Base-by-base conservation (phyloP, 78 protist genomes). In the Trichosphaerium sp. region DNA sequence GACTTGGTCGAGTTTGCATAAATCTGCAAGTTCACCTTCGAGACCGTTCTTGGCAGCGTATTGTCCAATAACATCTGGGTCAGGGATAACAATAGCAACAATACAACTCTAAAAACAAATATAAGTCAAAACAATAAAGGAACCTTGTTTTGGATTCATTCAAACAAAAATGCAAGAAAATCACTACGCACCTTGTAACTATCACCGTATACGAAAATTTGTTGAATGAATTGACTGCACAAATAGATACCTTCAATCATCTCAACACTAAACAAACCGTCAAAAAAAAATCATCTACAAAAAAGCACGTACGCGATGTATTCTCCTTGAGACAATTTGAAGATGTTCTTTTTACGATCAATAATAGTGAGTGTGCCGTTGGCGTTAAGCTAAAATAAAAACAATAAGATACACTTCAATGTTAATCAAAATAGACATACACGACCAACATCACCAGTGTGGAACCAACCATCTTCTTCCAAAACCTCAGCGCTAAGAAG, bases 381-480 rank as follows among this genome's bases (percentile, higher is more conserved):
- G 25, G 8, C 39, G 34, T 64, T 41, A 54, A 6, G 32, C 11
- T 6, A 54, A 10, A 54, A 10, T 6, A 54, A 35, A 10, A 54
- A 12, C 10, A 32, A 6, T 6, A 10, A n/a, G 28, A 54, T 34
- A 10, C 29, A 34, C 59, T 21, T 69, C 70, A 75, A 28, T 61
- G 11, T 35, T 6, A 35, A 10, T 10, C 29, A 54, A 54, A 34
- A 10, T 32, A 54, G 10, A 54, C 10, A 34, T 25, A 65, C n/a
- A 35, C 23, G 55, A 18, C 93, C 98, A 49, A 97, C 42, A 82
- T 97, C 99, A 48, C 98, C 98, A 11, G 99, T 89, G 80, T 84
- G 87, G 84, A 92, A 82, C 87, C 86, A 97, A 32, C 97, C 95
- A 43, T 88, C 92, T 31, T 31, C 76, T 40, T 77, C 82, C 21